Evolutionary conservation across 306 rosid species (phyloP), one percentile per base, ranked within the genome.

Genomic region (Malus asiatica): DNA sequence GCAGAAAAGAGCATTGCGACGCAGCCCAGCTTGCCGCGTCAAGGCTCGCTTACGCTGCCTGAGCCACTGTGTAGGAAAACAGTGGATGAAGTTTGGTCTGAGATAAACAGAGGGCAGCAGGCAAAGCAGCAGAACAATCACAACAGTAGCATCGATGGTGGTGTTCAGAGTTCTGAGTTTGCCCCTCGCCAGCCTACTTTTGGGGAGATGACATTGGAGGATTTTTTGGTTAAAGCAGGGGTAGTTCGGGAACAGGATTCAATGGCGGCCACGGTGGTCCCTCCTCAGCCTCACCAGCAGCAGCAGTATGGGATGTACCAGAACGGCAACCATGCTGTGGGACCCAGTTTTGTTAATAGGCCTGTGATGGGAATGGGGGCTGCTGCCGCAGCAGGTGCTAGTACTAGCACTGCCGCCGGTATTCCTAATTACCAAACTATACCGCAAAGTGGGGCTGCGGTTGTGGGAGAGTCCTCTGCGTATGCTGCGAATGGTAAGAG

Each of bases 21-120:
- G 72, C 93, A 91, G 14, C 88, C 87, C 0, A 92, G 96, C 82
- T 77, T 92, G 9, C 70, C 86, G 12, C 89, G 91, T 0, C 97
- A 95, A 76, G 86, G 85, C n/a, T 95, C 98, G 0, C 85, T 95
- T 3, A 84, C 93, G 0, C 84, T 95, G 45, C 98, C 98, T 3
- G 60, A 91, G 8, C 97, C 92, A 16, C 85, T 95, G 5, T 92
- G 87, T 9, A 32, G 87, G 85, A 95, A 95, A 80, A 95, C 98
- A 0, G 98, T 95, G 25, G 98, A 95, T 0, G 90, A 95, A 70
- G 98, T 95, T 70, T 95, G 98, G 98, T 92, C 93, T 25, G 96
- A 92, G 74, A 95, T 95, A 52, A 90, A 90, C 67, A 82, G 76
- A 62, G 84, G 67, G 66, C 84, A 84, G 23, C 48, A 74, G 27